Percentiles rank a stretch among this genome's conserved stretches.
Evolutionary conservation across 2,329 filamentous ascomycete species (phyloP).

Genomic region (Stachybotrys chlorohalonatus): DNA sequence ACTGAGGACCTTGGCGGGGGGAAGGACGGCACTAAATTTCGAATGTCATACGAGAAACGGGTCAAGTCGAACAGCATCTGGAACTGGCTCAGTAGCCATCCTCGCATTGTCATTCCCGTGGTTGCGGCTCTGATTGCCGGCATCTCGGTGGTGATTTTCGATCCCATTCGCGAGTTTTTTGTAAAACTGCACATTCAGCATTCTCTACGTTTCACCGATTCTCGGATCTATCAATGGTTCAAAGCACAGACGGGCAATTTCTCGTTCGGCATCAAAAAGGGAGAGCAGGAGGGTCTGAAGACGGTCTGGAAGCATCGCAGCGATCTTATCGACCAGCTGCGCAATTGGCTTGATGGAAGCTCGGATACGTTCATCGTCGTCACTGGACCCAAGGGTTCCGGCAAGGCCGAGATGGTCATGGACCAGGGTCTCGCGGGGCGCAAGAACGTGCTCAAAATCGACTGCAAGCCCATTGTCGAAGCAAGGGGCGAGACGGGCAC

Average conservation of each 20-base stretch:
- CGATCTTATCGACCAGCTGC: constrained; percentile 71
- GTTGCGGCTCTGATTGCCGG: constrained; percentile 74
- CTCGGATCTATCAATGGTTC: constrained; percentile 70
- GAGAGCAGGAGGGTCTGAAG: constrained; percentile 60
- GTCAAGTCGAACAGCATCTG: constrained; percentile 70
- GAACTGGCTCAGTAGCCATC: constrained; percentile 81
- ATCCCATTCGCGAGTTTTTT: constrained; percentile 89
- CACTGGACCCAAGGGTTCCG: constrained; percentile 83
- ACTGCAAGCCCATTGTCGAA: constrained; percentile 90
- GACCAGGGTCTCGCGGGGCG: constrained; percentile 73
- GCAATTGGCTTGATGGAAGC: constrained; percentile 79
- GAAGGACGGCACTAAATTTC: constrained; percentile 64
- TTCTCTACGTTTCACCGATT: constrained; percentile 65
- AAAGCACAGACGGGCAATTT: constrained; percentile 53
- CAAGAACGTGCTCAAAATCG: constrained; percentile 72
- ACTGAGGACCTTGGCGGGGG: constrained; percentile 63
- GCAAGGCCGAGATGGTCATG: constrained; percentile 79
- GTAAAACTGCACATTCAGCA: constrained; percentile 81
- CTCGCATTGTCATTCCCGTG: constrained; percentile 76
- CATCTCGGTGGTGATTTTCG: constrained; percentile 81
- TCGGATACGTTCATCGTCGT: constrained; percentile 89
- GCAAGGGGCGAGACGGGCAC: constrained; percentile 80
- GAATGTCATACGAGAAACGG: constrained; percentile 75
- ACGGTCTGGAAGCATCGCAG: constrained; percentile 85
- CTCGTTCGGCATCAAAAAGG: constrained; percentile 47